Conservation (phyloP, 768 basidiomycete species). For the Zangia roseola region DNA sequence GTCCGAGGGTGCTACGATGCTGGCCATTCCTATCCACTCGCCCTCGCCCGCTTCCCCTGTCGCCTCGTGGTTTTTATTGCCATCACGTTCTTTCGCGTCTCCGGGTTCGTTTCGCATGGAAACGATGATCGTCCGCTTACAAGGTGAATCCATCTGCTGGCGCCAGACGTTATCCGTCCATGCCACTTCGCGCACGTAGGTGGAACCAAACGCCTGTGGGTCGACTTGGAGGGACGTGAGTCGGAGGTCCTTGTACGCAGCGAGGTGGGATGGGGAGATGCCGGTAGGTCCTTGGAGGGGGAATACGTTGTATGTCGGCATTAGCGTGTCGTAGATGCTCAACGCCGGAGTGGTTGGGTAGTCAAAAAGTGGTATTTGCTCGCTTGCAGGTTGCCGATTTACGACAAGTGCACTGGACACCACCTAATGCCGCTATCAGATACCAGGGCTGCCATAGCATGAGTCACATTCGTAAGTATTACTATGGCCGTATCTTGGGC, state of each 20-base stretch:
- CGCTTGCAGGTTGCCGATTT: too few relatives aligned
- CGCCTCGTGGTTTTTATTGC: neutral
- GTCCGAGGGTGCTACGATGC: slow-evolving; percentile 14
- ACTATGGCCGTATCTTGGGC: too few relatives aligned
- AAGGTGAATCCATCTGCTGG: slow-evolving; percentile 15
- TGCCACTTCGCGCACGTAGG: slow-evolving; percentile 20
- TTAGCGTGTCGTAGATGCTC: neutral
- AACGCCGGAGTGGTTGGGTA: too few relatives aligned
- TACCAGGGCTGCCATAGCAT: too few relatives aligned
- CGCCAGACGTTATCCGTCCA: slow-evolving; percentile 24
- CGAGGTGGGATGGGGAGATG: slow-evolving; percentile 25
- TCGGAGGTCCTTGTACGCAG: slow-evolving; percentile 19
- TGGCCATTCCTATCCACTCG: slow-evolving; percentile 23
- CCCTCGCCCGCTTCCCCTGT: neutral
- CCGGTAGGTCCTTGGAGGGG: slow-evolving; percentile 9
- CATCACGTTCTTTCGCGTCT: neutral
- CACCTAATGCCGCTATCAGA: too few relatives aligned
- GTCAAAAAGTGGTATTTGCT: too few relatives aligned
- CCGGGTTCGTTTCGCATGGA: neutral
- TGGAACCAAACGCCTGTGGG: slow-evolving; percentile 21
- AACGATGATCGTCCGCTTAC: slow-evolving; percentile 16
- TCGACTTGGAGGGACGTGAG: slow-evolving; percentile 24
- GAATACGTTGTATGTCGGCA: slow-evolving; percentile 15
- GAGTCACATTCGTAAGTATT: too few relatives aligned
- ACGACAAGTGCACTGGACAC: too few relatives aligned